A percentile compares a stretch with the other conserved stretches of the same genome.
Evolutionary conservation across 2,329 filamentous ascomycete species (phyloP).

Genomic region (Talaromyces albobiverticillius): DNA sequence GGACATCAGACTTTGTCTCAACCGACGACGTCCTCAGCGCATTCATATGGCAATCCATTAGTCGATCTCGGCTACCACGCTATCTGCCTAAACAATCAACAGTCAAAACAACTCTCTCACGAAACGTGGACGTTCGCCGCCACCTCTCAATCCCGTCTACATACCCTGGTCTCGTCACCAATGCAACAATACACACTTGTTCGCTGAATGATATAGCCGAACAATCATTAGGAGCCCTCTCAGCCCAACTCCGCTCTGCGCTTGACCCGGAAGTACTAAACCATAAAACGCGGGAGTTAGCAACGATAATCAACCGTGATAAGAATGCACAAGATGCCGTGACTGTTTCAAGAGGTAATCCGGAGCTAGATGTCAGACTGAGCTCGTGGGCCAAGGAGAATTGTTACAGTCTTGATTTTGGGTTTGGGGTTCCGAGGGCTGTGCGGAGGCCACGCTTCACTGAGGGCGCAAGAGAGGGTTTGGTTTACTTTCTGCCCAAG

Average conservation of each 20-base stretch:
- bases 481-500: slow-evolving; percentile 53
- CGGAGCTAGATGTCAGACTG: slow-evolving; percentile 47
- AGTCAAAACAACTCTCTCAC: slow-evolving; percentile 36
- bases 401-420: slow-evolving; percentile 49
- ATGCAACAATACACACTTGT: slow-evolving; percentile 43
- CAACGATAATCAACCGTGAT: slow-evolving; percentile 29
- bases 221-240: slow-evolving; percentile 33
- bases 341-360: slow-evolving; percentile 35
- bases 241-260: slow-evolving; percentile 38
- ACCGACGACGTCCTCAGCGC: slow-evolving; percentile 55
- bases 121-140: slow-evolving; percentile 50
- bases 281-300: slow-evolving; percentile 39
- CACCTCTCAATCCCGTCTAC: slow-evolving; percentile 40
- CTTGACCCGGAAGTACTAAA: slow-evolving; percentile 37
- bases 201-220: slow-evolving; percentile 28
- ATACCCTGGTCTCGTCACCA: slow-evolving; percentile 51
- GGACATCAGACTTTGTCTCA: slow-evolving; percentile 40
- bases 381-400: slow-evolving; percentile 55
- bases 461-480: slow-evolving; percentile 39
- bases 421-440: slow-evolving; percentile 45
- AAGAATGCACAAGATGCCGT: background rate
- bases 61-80: slow-evolving; percentile 40
- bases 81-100: slow-evolving; percentile 18
- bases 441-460: slow-evolving; percentile 50
- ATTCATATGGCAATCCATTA: slow-evolving; percentile 50